Evolutionary conservation across 2,329 filamentous ascomycete species (phyloP), one percentile per base, ranked within the genome.

Genomic region (Incumbomyces delicatus): DNA sequence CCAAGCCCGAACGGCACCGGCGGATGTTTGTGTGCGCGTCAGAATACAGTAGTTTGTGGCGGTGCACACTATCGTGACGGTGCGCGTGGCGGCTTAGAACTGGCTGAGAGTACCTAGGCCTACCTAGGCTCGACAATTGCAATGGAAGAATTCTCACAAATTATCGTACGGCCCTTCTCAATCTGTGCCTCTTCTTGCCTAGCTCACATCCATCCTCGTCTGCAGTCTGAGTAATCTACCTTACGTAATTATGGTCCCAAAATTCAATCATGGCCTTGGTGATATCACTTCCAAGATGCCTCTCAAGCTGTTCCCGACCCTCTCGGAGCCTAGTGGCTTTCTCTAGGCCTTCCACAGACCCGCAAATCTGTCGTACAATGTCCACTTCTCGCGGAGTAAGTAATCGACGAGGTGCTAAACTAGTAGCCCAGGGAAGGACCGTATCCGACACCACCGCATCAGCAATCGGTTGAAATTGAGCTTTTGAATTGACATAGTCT

Each of bases 331-430:
- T 50, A 3, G 54, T 54, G 29, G 44, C 50, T 44, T 51, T 38
- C 39, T 55, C 54, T 22, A 58, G 44, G 11, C 41, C 41, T 10
- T 48, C 41, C 14, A 57, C 37, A 13, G 53, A 51, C 3, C 31
- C 41, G 32, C 41, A 44, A 13, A 64, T 44, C 48, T 63, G 59
- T 39, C 56, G 62, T 33, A 67, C 50, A 17, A 62, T 53, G 46
- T 62, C 60, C 1, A 49, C 55, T 13, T 63, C 56, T 10, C 63
- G 58, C 35, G 59, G 53, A 1, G 55, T 54, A 29, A 63, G 51
- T 1, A 47, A 48, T n/a, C 53, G 51, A 7, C 44, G 33, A 2
- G 53, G 51, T 6, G 50, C 52, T 30, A 27, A 30, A 17, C 12
- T 45, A 10, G 13, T 38, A 16, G 18, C 33, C 17, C 20, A 45